phyloP scores from a whole-genome alignment of 78 protist species.

The Guillardia theta region DNA sequence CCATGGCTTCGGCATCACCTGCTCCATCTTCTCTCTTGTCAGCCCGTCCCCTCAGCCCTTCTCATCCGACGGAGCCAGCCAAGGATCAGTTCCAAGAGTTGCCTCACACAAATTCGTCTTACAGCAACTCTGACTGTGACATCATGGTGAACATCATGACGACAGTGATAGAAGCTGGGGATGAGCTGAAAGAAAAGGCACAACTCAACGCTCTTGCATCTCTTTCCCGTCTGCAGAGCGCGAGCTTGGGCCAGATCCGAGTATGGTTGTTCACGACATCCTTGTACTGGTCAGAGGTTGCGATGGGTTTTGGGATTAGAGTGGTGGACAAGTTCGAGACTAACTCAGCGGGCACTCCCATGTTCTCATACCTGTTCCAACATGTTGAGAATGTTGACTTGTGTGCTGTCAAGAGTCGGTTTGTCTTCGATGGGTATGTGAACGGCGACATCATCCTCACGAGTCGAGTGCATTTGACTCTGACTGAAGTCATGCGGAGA shows the following conservation, averaged over 20 bases:
- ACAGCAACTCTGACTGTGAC: no score
- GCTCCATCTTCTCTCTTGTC: no score
- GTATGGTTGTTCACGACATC: not conserved
- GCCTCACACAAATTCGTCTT: no score
- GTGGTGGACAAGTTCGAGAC: not conserved
- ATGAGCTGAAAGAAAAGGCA: not conserved
- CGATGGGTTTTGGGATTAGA: not conserved
- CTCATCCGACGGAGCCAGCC: no score
- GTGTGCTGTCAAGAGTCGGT: not conserved
- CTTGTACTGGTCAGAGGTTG: not conserved
- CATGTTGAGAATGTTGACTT: not conserved
- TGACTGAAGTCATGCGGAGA: not conserved
- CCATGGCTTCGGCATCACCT: no score
- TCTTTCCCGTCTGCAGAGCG: not conserved
- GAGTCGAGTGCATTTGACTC: not conserved
- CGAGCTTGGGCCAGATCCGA: not conserved
- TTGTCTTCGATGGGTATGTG: not conserved
- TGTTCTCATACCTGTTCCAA: not conserved
- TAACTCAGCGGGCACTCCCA: not conserved
- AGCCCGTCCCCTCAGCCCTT: no score
- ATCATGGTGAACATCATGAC: not conserved
- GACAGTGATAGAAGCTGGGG: not conserved
- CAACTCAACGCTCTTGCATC: not conserved
- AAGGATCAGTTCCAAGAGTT: no score
- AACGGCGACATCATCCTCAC: not conserved